These are phyloP conservation scores for Linum trigynum DNA, from an alignment of 345 rosid genomes.

Conservation along the genomic window DNA sequence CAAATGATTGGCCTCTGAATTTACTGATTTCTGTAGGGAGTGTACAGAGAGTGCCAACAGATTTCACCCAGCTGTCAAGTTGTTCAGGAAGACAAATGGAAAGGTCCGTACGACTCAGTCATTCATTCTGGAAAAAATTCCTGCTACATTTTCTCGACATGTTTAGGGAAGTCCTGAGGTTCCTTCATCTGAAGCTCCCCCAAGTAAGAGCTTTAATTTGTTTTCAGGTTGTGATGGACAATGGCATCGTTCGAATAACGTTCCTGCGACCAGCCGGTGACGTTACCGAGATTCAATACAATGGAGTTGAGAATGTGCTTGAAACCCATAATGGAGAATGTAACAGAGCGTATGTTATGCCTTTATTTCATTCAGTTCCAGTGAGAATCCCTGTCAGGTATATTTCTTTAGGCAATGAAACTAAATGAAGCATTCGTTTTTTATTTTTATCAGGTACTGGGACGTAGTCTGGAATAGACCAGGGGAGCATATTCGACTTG, in stretches of 20 bases:
- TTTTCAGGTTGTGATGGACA: slow-evolving; percentile 52
- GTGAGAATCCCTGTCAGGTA: background rate
- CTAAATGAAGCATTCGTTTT: background rate
- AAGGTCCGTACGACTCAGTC: too few relatives aligned
- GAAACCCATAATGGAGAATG: slow-evolving; percentile 18
- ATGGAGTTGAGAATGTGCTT: slow-evolving; percentile 50
- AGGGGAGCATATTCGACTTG: slow-evolving; percentile 8
- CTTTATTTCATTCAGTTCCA: background rate
- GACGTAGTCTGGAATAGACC: slow-evolving; percentile 67
- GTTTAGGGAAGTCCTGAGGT: too few relatives aligned
- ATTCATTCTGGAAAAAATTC: too few relatives aligned
- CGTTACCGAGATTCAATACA: slow-evolving; percentile 48
- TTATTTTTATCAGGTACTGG: slow-evolving; percentile 52
- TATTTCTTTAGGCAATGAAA: background rate
- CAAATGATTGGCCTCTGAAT: too few relatives aligned
- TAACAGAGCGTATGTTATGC: slow-evolving; percentile 47
- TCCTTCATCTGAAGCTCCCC: too few relatives aligned
- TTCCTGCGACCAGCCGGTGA: slow-evolving; percentile 54
- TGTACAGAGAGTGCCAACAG: too few relatives aligned
- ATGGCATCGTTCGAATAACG: slow-evolving; percentile 54
- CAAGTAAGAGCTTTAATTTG: too few relatives aligned
- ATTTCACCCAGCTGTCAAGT: too few relatives aligned
- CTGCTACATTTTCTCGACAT: too few relatives aligned
- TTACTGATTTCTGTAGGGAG: too few relatives aligned
- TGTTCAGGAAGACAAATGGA: too few relatives aligned